A percentile compares a stretch with the other conserved stretches of the same genome.
Evolutionary conservation across 2,329 filamentous ascomycete genomes (phyloP).

Genomic region (Xylariaceae sp.): DNA sequence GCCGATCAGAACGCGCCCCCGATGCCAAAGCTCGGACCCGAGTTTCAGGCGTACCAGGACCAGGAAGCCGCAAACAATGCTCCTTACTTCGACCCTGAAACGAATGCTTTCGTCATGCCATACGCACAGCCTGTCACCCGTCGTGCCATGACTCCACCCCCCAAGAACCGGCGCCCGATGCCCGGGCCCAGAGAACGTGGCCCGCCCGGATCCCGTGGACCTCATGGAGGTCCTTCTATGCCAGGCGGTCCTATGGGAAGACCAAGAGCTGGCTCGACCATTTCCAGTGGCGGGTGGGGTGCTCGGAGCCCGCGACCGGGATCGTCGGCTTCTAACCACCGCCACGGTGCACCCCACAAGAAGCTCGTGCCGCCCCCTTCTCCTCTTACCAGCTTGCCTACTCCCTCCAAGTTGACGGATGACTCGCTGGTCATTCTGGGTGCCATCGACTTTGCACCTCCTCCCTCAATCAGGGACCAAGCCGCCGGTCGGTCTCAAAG

Average conservation of each 20-base stretch:
- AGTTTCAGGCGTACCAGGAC: constrained; percentile 69
- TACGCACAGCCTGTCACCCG: constrained; percentile 81
- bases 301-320: constrained; percentile 32
- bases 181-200: constrained; percentile 30
- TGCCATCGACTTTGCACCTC: constrained; percentile 83
- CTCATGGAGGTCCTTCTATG: constrained; percentile 36
- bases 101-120: constrained; percentile 69
- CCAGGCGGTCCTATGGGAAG: constrained; percentile 43
- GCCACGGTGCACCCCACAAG: constrained; percentile 33
- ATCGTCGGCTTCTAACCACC: constrained; percentile 44
- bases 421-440: constrained; percentile 66
- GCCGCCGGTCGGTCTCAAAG: constrained; percentile 64
- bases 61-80: constrained; percentile 64
- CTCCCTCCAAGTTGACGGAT: constrained; percentile 77
- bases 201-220: constrained; percentile 27
- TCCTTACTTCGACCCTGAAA: constrained; percentile 60
- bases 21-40: constrained; percentile 32
- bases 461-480: constrained; percentile 59
- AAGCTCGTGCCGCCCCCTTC: constrained; percentile 64
- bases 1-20: constrained; percentile 20
- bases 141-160: constrained; percentile 93
- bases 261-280: constrained; percentile 40
- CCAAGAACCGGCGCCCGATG: constrained; percentile 40
- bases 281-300: constrained; percentile 35
- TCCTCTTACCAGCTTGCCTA: constrained; percentile 71